phyloP scores from a whole-genome alignment of 441 rosid species.

The Populus tomentosa region DNA sequence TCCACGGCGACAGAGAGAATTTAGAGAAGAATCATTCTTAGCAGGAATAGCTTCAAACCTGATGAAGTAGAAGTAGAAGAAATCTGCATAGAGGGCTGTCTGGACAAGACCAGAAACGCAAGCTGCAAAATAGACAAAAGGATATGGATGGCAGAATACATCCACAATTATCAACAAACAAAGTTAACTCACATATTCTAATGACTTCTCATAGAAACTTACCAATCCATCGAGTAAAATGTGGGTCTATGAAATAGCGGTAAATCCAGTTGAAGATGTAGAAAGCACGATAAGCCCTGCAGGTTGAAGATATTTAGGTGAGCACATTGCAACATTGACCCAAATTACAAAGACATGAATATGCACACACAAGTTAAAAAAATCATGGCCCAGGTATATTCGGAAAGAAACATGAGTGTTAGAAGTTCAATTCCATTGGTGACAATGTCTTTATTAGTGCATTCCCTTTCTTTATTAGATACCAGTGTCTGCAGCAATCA shows the following conservation, averaged over 20 bases:
- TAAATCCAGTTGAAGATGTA: slow-evolving; percentile 96
- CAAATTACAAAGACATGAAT: not conserved
- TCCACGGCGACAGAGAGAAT: not conserved
- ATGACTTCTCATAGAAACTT: slow-evolving; percentile 14
- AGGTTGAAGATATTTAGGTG: slow-evolving; percentile 15
- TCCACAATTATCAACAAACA: not conserved
- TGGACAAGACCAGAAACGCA: slow-evolving; percentile 80
- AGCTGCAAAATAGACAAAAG: slow-evolving; percentile 42
- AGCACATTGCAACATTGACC: slow-evolving; percentile 3
- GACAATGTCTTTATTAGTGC: not conserved
- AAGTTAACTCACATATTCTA: not conserved
- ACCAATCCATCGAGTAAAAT: slow-evolving; percentile 83
- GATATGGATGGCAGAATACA: slow-evolving; percentile 5
- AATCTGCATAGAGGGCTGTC: slow-evolving; percentile 84
- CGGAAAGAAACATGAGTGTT: not conserved
- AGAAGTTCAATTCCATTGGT: not conserved
- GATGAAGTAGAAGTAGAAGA: slow-evolving; percentile 87
- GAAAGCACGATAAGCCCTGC: slow-evolving; percentile 84
- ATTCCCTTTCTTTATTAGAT: not conserved
- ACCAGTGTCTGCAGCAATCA: not conserved
- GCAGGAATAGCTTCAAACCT: slow-evolving; percentile 39
- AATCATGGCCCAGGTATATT: not conserved
- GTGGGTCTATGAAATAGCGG: slow-evolving; percentile 69
- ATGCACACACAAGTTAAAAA: not conserved
- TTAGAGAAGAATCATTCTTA: not conserved